Percentiles rank a stretch among this genome's conserved stretches.
Conservation (phyloP, 116 monocot species). For the Dioscorea cayenensis region DNA sequence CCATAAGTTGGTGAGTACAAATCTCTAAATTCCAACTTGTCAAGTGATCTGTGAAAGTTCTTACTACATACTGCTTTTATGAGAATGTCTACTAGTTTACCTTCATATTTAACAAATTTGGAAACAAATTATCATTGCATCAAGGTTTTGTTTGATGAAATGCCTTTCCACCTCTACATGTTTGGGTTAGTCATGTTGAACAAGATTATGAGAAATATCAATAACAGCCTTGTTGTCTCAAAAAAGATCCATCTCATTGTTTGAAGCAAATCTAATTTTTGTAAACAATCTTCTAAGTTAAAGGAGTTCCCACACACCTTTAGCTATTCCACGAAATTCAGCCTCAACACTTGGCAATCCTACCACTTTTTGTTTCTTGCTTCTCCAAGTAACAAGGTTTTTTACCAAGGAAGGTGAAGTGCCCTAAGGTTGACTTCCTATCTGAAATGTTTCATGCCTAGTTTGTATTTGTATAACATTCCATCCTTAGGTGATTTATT, state of each 20-base stretch:
- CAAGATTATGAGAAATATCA: background rate
- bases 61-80: too few species aligned
- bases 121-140: too few species aligned
- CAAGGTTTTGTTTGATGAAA: background rate
- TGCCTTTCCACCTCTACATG: slow-evolving; percentile 2
- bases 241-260: background rate
- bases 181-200: background rate
- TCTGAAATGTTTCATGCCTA: too few species aligned
- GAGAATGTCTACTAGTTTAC: too few species aligned
- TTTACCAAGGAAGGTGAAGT: too few species aligned
- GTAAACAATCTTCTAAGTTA: background rate
- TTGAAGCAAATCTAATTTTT: background rate
- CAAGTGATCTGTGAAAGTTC: too few species aligned
- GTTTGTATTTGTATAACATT: too few species aligned
- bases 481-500: too few species aligned
- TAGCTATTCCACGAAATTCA: background rate
- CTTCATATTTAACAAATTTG: too few species aligned
- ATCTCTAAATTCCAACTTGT: too few species aligned
- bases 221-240: background rate
- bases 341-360: background rate
- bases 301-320: background rate
- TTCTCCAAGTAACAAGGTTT: background rate
- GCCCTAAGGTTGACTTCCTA: too few species aligned
- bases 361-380: background rate
- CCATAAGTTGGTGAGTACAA: too few species aligned